These are phyloP conservation scores for Vanrija sp. DNA, from an alignment of 1,284 basidiomycete genomes.

Conservation along the genomic window DNA sequence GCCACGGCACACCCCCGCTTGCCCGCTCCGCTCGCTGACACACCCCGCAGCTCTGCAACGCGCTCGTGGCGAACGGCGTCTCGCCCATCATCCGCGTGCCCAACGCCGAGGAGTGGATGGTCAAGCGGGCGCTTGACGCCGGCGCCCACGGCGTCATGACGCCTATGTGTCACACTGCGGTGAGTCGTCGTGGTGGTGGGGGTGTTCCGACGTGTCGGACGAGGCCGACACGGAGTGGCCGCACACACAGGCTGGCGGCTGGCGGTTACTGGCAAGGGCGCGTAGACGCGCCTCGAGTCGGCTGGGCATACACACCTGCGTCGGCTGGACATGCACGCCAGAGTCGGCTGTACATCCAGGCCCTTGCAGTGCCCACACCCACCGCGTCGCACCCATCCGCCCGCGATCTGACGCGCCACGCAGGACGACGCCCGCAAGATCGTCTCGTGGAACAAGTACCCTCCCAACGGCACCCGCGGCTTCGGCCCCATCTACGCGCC, in stretches of 20 bases:
- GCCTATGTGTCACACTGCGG: slow-evolving; percentile 30
- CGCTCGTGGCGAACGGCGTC: slow-evolving; percentile 20
- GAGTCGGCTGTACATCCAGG: too few relatives aligned
- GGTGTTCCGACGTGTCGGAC: too few relatives aligned
- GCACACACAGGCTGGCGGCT: not conserved
- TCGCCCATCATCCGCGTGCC: slow-evolving; percentile 43
- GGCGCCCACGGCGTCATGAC: slow-evolving; percentile 37
- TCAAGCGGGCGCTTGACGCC: slow-evolving; percentile 45
- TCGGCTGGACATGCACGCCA: too few relatives aligned
- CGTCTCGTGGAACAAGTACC: slow-evolving; percentile 23
- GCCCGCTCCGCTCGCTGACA: not conserved
- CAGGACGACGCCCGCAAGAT: slow-evolving; percentile 22
- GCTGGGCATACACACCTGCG: too few relatives aligned
- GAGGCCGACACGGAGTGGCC: not conserved
- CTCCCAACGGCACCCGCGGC: slow-evolving; percentile 23
- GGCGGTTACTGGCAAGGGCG: not conserved
- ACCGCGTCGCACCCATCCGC: too few relatives aligned
- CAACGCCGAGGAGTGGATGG: slow-evolving; percentile 31
- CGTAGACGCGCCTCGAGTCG: too few relatives aligned
- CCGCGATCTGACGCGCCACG: too few relatives aligned
- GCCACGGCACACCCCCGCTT: too few relatives aligned
- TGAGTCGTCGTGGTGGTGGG: slow-evolving; percentile 2
- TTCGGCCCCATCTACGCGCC: slow-evolving; percentile 23
- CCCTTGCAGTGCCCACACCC: not conserved
- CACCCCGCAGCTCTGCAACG: slow-evolving; percentile 21